These are phyloP conservation scores for Xylaria sp. DNA, from an alignment of 2,329 filamentous ascomycete species.

Conservation along the genomic window DNA sequence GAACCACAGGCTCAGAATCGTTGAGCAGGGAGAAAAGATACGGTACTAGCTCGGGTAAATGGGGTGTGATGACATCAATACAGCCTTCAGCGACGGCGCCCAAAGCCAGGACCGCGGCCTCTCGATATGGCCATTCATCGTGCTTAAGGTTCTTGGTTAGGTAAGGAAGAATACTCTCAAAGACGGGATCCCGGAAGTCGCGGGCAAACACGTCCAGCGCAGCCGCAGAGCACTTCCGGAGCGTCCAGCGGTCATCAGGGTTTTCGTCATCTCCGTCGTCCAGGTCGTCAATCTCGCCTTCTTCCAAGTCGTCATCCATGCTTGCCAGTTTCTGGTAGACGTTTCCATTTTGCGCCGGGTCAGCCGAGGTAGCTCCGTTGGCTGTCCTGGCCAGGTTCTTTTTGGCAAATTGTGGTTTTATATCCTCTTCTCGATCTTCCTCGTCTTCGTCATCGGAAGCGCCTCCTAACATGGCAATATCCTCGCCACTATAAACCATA, in stretches of 20 bases:
- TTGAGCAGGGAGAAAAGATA: conserved; percentile 88
- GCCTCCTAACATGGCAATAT: conserved; percentile 84
- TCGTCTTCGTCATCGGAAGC: conserved; percentile 90
- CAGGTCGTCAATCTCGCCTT: conserved; percentile 84
- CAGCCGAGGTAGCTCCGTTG: conserved; percentile 63
- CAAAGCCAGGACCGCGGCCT: conserved; percentile 92
- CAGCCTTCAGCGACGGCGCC: conserved; percentile 96
- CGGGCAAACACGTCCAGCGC: conserved; percentile 93
- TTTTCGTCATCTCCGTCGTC: conserved; percentile 81
- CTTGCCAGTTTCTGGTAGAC: conserved; percentile 64
- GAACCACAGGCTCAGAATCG: conserved; percentile 87
- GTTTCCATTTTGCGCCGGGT: conserved; percentile 63
- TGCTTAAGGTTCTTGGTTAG: conserved; percentile 90
- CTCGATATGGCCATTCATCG: conserved; percentile 88
- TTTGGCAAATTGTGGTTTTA: conserved; percentile 92
- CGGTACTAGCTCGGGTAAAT: conserved; percentile 88
- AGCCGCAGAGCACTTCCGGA: conserved; percentile 96
- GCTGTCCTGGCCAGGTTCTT: conserved; percentile 67
- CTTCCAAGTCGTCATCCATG: conserved; percentile 81
- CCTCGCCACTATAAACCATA: conserved; percentile 97
- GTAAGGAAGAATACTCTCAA: conserved; percentile 91
- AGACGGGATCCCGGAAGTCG: conserved; percentile 88
- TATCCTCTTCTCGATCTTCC: conserved; percentile 89
- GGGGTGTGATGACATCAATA: conserved; percentile 86
- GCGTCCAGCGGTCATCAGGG: conserved; percentile 92